Conservation (phyloP, 345 rosid species). For the Sisymbrium altissimum region DNA sequence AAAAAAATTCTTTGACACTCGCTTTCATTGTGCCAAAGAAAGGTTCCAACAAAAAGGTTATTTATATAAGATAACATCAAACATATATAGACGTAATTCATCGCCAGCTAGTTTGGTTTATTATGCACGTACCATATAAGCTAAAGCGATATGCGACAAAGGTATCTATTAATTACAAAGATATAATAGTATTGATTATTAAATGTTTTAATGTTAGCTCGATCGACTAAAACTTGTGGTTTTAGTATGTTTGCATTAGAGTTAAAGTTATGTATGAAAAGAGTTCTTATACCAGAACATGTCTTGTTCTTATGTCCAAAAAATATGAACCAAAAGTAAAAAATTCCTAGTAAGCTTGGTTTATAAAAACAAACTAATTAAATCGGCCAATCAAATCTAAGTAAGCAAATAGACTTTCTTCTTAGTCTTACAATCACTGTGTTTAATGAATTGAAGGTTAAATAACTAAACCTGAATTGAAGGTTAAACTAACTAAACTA, state of each 20-base stretch:
- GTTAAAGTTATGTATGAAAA: background rate
- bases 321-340: background rate
- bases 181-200: background rate
- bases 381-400: background rate
- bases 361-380: background rate
- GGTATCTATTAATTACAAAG: background rate
- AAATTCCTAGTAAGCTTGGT: background rate
- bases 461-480: background rate
- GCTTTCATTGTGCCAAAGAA: conserved; percentile 15
- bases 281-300: background rate
- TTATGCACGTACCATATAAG: conserved; percentile 1
- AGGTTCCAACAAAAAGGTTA: background rate
- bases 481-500: background rate
- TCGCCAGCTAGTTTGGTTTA: conserved; percentile 24
- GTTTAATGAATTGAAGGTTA: background rate
- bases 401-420: background rate
- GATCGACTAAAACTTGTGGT: background rate
- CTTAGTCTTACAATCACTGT: background rate
- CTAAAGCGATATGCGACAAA: conserved; percentile 6
- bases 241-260: background rate
- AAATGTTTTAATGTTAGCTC: background rate
- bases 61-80: background rate
- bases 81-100: background rate
- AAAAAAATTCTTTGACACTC: conserved; percentile 21
- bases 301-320: background rate